phyloP scores from a whole-genome alignment of 2,329 filamentous ascomycete species.

The Periconia digitata region DNA sequence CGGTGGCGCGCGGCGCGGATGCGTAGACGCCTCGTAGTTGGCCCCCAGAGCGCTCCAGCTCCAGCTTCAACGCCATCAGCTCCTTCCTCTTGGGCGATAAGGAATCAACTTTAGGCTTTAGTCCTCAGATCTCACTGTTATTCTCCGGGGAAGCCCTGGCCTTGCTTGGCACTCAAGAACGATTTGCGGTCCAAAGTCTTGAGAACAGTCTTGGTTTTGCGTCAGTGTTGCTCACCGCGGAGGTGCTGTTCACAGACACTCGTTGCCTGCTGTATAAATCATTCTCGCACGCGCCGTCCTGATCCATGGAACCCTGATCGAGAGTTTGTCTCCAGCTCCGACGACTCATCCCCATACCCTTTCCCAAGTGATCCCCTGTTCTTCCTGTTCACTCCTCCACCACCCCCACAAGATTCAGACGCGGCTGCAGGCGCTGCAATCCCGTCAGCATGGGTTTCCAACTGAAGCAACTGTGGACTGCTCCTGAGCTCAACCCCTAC shows the following conservation, averaged over 20 bases:
- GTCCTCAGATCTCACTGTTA: neutral
- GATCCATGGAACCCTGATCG: slow-evolving; percentile 18
- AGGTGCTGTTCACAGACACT: slow-evolving; percentile 25
- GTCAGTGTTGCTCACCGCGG: slow-evolving; percentile 37
- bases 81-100: neutral
- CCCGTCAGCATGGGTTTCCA: slow-evolving; percentile 35
- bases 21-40: neutral
- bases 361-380: neutral
- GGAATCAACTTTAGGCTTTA: neutral
- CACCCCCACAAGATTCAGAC: neutral
- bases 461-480: slow-evolving; percentile 40
- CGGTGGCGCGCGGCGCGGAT: neutral
- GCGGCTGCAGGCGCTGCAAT: slow-evolving; percentile 1
- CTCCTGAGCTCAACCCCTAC: slow-evolving; percentile 78
- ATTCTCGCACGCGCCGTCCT: slow-evolving; percentile 14
- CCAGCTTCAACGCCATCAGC: slow-evolving; percentile 4
- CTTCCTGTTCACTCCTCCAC: slow-evolving; percentile 1
- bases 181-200: slow-evolving; percentile 21
- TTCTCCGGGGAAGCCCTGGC: slow-evolving; percentile 23
- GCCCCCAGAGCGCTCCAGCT: slow-evolving; percentile 14
- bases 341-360: no score
- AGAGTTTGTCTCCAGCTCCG: neutral
- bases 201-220: slow-evolving; percentile 22
- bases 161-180: slow-evolving; percentile 23
- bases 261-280: neutral